Evolutionary conservation across 768 basidiomycete species (phyloP).

Genomic region (Trametes cubensis): DNA sequence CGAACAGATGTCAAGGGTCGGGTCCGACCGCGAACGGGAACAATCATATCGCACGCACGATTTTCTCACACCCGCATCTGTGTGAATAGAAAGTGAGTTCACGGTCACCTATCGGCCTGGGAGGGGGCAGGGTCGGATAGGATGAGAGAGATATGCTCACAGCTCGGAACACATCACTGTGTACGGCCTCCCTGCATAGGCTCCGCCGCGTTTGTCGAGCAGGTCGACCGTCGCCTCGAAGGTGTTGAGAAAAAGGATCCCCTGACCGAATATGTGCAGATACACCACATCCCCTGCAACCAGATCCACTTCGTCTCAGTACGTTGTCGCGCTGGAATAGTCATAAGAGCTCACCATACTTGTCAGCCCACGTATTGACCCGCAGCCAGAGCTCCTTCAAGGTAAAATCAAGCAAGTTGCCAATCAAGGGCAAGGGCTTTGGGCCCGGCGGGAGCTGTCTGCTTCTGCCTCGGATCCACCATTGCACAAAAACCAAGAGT

Average conservation of each 20-base stretch:
- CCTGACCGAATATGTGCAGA: conserved; percentile 64
- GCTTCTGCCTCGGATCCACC: neutral
- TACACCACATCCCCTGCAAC: conserved; percentile 61
- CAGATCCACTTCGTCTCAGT: neutral
- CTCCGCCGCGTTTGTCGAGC: conserved; percentile 67
- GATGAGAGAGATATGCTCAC: conserved; percentile 41
- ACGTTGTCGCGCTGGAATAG: too few relatives aligned
- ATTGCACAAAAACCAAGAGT: neutral
- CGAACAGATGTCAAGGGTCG: neutral
- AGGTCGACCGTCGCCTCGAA: conserved; percentile 61
- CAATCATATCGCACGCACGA: neutral
- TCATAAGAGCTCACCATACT: conserved; percentile 53
- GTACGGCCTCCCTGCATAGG: conserved; percentile 74
- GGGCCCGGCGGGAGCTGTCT: conserved; percentile 61
- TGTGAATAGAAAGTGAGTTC: neutral
- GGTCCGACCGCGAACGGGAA: neutral
- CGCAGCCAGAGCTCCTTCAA: conserved; percentile 64
- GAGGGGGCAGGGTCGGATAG: neutral
- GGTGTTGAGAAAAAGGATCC: conserved; percentile 67
- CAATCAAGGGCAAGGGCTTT: conserved; percentile 61
- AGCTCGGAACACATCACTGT: conserved; percentile 72
- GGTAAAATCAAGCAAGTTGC: conserved; percentile 64
- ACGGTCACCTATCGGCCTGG: too few relatives aligned
- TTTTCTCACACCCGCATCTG: conserved; percentile 11
- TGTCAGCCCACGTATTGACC: conserved; percentile 59